These are phyloP conservation scores for Yamadazyma sp. DNA, from an alignment of 1,139 yeast genomes.

Conservation along the genomic window DNA sequence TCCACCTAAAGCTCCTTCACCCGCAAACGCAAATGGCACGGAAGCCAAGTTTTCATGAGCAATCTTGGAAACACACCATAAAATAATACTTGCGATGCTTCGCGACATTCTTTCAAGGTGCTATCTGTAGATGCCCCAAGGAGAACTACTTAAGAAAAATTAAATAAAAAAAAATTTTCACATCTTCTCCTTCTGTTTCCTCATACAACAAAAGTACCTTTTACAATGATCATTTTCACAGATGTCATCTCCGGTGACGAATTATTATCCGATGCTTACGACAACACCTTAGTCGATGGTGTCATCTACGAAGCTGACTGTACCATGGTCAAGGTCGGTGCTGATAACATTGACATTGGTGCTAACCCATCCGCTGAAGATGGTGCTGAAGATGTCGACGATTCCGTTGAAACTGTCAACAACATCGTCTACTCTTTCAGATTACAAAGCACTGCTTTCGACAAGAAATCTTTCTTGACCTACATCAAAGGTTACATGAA, in stretches of 20 bases:
- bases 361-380: constrained; percentile 99
- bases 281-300: constrained; percentile 77
- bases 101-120: not conserved
- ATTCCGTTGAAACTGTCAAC: constrained; percentile 87
- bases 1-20: too few relatives aligned
- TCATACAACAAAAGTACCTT: constrained; percentile 1
- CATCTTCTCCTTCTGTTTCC: too few relatives aligned
- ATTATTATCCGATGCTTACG: constrained; percentile 96
- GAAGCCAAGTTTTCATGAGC: too few relatives aligned
- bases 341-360: constrained; percentile 93
- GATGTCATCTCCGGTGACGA: constrained; percentile 95
- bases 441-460: constrained; percentile 91
- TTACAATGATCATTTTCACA: constrained; percentile 42
- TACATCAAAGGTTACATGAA: constrained; percentile 99
- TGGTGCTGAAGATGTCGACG: constrained; percentile 79
- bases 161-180: not conserved
- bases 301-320: constrained; percentile 98
- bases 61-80: too few relatives aligned
- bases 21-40: too few relatives aligned
- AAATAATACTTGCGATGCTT: too few relatives aligned
- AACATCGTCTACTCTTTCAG: constrained; percentile 98
- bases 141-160: not conserved
- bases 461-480: constrained; percentile 94
- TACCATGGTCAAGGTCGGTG: constrained; percentile 66
- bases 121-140: too few relatives aligned